Percentiles rank a stretch among this genome's conserved stretches.
Conservation (phyloP, 2,329 filamentous ascomycete genomes). For the Pezizomycotina sp. region DNA sequence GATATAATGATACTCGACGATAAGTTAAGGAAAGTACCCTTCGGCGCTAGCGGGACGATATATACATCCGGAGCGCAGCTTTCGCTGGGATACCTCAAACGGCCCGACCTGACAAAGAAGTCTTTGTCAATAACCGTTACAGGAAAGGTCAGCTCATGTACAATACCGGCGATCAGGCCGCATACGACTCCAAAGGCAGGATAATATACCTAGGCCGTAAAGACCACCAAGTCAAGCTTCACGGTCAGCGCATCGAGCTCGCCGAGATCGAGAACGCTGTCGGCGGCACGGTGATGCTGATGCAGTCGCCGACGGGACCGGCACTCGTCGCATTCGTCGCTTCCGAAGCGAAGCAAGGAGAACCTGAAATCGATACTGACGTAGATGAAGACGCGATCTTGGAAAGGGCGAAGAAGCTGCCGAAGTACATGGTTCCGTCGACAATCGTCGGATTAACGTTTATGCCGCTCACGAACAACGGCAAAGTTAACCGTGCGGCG, state of each 20-base stretch:
- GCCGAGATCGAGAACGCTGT: constrained; percentile 35
- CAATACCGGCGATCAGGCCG: constrained; percentile 44
- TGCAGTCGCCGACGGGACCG: too few species aligned
- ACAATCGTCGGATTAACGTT: constrained; percentile 55
- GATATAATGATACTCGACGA: constrained; percentile 30
- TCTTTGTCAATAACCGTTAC: constrained; percentile 25
- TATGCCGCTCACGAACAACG: constrained; percentile 72
- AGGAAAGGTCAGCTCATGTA: too few species aligned
- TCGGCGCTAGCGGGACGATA: too few species aligned
- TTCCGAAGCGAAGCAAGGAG: too few species aligned
- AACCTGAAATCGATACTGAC: too few species aligned
- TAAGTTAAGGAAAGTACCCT: too few species aligned
- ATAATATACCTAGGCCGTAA: constrained; percentile 46
- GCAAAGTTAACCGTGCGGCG: constrained; percentile 90
- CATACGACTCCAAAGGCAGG: constrained; percentile 37
- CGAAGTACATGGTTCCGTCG: constrained; percentile 80
- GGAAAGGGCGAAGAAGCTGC: too few species aligned
- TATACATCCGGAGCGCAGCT: constrained; percentile 29
- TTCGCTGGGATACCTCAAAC: constrained; percentile 31
- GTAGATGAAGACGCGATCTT: too few species aligned
- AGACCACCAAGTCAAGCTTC: constrained; percentile 51
- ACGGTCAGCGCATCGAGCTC: constrained; percentile 48
- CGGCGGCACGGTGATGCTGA: too few species aligned
- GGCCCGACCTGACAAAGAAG: constrained; percentile 27
- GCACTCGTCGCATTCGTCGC: too few species aligned